Base-by-base conservation (phyloP, 768 basidiomycete genomes). In the Lactarius indigo region DNA sequence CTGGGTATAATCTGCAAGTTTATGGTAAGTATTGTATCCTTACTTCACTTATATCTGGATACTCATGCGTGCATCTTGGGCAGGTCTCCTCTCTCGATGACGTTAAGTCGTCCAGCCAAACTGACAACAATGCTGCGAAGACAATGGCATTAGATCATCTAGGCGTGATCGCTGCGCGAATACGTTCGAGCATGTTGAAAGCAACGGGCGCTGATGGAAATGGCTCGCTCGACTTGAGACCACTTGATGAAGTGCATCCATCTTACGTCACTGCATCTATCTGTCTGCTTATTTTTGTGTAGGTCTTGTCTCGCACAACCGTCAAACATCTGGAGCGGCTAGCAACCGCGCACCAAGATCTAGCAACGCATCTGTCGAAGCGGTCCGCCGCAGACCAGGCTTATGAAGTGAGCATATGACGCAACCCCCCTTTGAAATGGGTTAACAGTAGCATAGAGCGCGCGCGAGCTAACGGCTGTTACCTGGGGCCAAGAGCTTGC, bases 111-210 rank as follows among this genome's bases (percentile, higher is more conserved):
- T 81, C 81, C 18, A 80, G 78, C 12, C 79, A 83, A 41, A 78
- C 79, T 30, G 97, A 98, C 73, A 86, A 82, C 42, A 95, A 92
- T 71, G 92, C 93, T 0, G 87, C 90, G 0, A 96, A 95, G 75
- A 87, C 87, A 1, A 88, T 97, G 69, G 92, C 95, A 0, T 80
- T 98, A 41, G 97, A 99, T 74, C 93, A 98, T 76, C 80, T 99
- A 0, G 97, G 97, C 12, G 83, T 89, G n/a, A 92, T 99, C 61
- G 95, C 91, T 28, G 91, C 94, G 5, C 85, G 87, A 50, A 83
- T 98, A 50, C 84, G 91, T 37, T 78, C 84, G 0, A 88, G 84
- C 42, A 77, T 79, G 59, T 75, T 88, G 55, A 81, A 73, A 56
- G 72, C 83, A 23, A 72, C 75, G 70, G 75, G 74, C 58, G 68